Evolutionary conservation across 2,329 filamentous ascomycete genomes (phyloP).

Genomic region (Arachnomyces sp.): DNA sequence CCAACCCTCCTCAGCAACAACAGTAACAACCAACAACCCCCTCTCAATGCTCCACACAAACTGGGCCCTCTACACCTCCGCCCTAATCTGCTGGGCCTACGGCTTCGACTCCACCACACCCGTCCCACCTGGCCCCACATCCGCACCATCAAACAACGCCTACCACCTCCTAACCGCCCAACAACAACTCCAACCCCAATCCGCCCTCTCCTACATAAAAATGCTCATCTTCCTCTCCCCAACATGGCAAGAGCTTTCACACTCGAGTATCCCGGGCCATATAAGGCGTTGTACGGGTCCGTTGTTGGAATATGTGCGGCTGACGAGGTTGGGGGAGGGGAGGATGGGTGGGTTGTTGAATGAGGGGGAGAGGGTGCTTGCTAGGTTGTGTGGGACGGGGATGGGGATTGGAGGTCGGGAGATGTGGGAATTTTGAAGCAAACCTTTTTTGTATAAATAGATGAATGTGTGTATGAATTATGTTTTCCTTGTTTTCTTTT

Average conservation of each 20-base stretch:
- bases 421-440: conserved; percentile 22
- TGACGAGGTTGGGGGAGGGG: conserved; percentile 16
- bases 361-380: conserved; percentile 26
- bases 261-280: conserved; percentile 10
- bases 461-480: too few species aligned
- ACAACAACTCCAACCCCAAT: too few species aligned
- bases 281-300: conserved; percentile 19
- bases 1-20: neutral
- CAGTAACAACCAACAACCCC: conserved; percentile 5
- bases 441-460: too few species aligned
- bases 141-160: conserved; percentile 8
- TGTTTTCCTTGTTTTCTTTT: too few species aligned
- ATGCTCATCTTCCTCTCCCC: conserved; percentile 12
- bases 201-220: too few species aligned
- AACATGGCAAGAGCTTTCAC: conserved; percentile 12
- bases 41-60: conserved; percentile 25
- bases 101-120: conserved; percentile 12
- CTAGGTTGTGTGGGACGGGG: conserved; percentile 19
- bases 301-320: conserved; percentile 24
- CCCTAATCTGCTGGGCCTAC: conserved; percentile 29
- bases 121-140: conserved; percentile 14
- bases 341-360: conserved; percentile 28
- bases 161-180: neutral
- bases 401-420: conserved; percentile 13
- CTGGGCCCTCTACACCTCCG: conserved; percentile 27